Evolutionary conservation across 2,329 filamentous ascomycete genomes (phyloP), one percentile per base, ranked within the genome.

Genomic region (Aspergillus novoparasiticus): DNA sequence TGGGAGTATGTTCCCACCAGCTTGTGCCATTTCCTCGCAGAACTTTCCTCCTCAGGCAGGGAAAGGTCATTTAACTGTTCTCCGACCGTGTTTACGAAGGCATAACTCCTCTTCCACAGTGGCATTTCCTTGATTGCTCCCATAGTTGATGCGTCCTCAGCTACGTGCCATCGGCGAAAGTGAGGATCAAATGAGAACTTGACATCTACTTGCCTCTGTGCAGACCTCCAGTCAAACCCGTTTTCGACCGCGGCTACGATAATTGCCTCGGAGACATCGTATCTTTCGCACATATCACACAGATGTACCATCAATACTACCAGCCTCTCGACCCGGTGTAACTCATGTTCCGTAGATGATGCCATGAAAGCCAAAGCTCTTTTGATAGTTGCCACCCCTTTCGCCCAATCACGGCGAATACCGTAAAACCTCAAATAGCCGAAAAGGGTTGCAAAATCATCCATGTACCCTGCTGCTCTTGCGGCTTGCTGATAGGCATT

Each of bases 401-500:
- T 76, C 54, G 73, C 69, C 77, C 78, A 80, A 61, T 80, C 72
- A 32, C 67, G 66, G 19, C 73, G 71, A 32, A 75, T 69, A 23
- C 73, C 71, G 64, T 79, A 80, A 60, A 76, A 80, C 43, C 73
- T 71, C 30, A 80, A 61, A 63, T 79, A 81, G 10, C 73, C 71
- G 39, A 72, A 75, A 19, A 81, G 64, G n/a, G 75, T 76, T 19
- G 69, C 65, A 61, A 75, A 74, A 39, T 75, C 74, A 57, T 80
- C 79, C 59, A 74, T 71, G 59, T 76, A 79, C 8, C 79, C 78
- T 10, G 69, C 66, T 9, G 69, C 64, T 28, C 78, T 73, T 43
- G 74, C 73, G 41, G 72, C 70, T 43, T 78, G 71, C n/a, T 78
- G 70, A 70, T 75, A 81, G 6, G 78, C 78, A 48, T 80, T 75